Base-by-base conservation (phyloP, 352 stramenopile genomes). In the Phytophthora ohioensis region DNA sequence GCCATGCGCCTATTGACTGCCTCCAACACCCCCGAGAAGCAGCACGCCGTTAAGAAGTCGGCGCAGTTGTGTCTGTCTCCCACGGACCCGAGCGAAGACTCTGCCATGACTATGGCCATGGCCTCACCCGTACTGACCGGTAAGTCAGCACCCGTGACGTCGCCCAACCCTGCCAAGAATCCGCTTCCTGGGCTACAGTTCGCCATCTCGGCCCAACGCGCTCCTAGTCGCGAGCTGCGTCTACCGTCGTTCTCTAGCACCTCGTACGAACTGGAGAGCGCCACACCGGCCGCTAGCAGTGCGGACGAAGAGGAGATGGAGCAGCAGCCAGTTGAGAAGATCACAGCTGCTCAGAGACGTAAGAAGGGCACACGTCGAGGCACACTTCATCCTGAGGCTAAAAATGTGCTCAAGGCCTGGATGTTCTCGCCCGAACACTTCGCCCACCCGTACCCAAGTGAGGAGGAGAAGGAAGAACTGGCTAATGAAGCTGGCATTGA, bases 371-470 rank as follows among this genome's bases (percentile, higher is more conserved):
- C 89, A 34, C 87, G 89, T 3, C 79, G 89, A 39, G 89, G 89
- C 36, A 96, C 87, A 15, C 77, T 96, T 31, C 91, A 95, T 62
- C 81, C 87, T 1, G 87, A 94, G 35, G 89, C 89, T 35, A 96
- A 96, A 79, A 94, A 85, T 65, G 85, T 96, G 53, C 69, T 96
- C 10, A 96, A 96, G 65, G 89, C 89, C 11, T 96, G 89, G 89
- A 96, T 96, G 89, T 96, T 96, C 63, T 94, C 87, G 47, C 87
- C 89, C 12, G 89, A 94, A 55, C 87, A 96, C 73, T 95, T 96
- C 76, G 86, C 86, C 9, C 89, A 96, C 57, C 89, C 89, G 41
- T 96, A 96, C 63, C 89, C 89, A 42, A 96, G 86, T 59, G 89
- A 96, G 67, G 89, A 96, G 56, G 89, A 95, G 67, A 96, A 96